phyloP scores from a whole-genome alignment of 2,329 filamentous ascomycete genomes.

The Arthrobotrys iridis region DNA sequence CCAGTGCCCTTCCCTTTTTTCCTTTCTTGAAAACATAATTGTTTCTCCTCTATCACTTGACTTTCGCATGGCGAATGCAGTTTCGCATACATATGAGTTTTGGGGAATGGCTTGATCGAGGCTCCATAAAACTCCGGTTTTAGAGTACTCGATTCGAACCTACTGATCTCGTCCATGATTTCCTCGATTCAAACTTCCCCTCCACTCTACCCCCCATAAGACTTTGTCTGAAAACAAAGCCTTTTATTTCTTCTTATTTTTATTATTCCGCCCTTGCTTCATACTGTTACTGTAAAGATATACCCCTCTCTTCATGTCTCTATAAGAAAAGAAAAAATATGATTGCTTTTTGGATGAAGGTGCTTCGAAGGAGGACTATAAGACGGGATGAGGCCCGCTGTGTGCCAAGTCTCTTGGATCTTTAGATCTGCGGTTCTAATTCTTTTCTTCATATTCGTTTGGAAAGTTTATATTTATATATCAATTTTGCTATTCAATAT shows the following conservation, averaged over 20 bases:
- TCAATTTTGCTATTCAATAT: background rate
- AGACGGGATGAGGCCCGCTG: background rate
- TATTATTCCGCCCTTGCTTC: conserved; percentile 7
- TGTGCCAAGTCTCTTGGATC: background rate
- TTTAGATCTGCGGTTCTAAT: background rate
- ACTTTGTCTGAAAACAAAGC: conserved; percentile 18
- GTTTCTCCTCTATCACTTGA: background rate
- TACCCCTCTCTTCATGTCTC: background rate
- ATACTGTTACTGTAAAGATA: background rate
- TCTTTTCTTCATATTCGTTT: conserved; percentile 2
- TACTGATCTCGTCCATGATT: conserved; percentile 11
- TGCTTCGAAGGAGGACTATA: background rate
- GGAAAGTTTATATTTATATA: background rate
- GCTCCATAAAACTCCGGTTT: conserved; percentile 6
- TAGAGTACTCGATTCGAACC: conserved; percentile 33
- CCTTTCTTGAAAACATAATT: background rate
- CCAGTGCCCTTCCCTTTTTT: background rate
- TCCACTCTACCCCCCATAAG: background rate
- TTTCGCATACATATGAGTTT: conserved; percentile 17
- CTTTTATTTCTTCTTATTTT: background rate
- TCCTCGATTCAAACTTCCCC: conserved; percentile 31
- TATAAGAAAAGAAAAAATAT: background rate
- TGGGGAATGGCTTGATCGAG: background rate
- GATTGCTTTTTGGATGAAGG: background rate
- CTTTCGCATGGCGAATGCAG: background rate